Percentiles rank a stretch among this genome's conserved stretches.
phyloP scores from a whole-genome alignment of 176 grass and related monocot genomes.

The Ampelocalamus luodianensis region DNA sequence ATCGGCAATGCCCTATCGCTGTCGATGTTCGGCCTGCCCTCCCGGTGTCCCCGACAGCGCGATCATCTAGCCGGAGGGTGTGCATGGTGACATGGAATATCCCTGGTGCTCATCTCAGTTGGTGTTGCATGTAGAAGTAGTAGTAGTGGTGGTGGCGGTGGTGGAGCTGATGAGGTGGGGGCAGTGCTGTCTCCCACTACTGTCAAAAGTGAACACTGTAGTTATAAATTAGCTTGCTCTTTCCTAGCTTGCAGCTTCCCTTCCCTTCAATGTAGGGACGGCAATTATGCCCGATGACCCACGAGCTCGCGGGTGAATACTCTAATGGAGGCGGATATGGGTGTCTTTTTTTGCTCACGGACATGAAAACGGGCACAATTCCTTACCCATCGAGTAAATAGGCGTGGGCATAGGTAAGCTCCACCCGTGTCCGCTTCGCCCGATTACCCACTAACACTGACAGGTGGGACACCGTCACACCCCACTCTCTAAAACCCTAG shows the following conservation, averaged over 20 bases:
- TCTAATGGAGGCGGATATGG: no score
- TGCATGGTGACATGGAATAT: slow-evolving; percentile 56
- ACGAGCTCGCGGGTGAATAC: no score
- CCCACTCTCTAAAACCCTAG: no score
- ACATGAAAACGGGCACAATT: no score
- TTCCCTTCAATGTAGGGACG: background rate
- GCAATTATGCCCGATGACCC: no score
- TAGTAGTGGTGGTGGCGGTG: slow-evolving; percentile 28
- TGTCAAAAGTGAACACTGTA: slow-evolving; percentile 38
- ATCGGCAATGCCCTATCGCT: slow-evolving; percentile 33
- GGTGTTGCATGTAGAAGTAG: slow-evolving; percentile 25
- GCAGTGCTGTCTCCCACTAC: slow-evolving; percentile 37
- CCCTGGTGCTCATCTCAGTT: slow-evolving; percentile 28
- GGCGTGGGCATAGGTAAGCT: no score
- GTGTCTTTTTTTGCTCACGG: no score
- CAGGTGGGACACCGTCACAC: no score
- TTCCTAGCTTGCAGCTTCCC: slow-evolving; percentile 35
- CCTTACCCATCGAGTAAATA: no score
- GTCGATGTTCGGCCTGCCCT: slow-evolving; percentile 36
- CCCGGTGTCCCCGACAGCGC: slow-evolving; percentile 38
- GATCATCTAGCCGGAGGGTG: background rate
- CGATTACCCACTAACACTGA: no score
- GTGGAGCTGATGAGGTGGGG: slow-evolving; percentile 35
- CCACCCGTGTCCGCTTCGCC: no score
- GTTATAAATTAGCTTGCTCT: slow-evolving; percentile 32